phyloP scores from a whole-genome alignment of 2,329 filamentous ascomycete species.

The Aspergillus ochraceoroseus region DNA sequence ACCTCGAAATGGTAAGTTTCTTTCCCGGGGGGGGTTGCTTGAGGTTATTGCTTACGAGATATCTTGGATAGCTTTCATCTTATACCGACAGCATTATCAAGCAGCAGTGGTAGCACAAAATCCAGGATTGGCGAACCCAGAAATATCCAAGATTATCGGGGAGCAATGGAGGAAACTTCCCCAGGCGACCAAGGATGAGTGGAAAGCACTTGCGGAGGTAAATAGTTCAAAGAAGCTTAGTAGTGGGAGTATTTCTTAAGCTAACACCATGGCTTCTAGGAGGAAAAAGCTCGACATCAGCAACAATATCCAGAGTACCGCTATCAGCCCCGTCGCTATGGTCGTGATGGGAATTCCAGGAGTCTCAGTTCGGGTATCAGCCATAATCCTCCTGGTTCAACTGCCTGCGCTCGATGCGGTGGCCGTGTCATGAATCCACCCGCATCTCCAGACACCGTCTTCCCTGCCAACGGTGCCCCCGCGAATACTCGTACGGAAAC shows the following conservation, averaged over 20 bases:
- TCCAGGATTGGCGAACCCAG: constrained; percentile 87
- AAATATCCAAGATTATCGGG: constrained; percentile 96
- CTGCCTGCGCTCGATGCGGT: constrained; percentile 43
- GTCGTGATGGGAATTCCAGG: constrained; percentile 50
- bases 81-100: constrained; percentile 93
- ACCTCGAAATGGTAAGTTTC: constrained; percentile 62
- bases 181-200: constrained; percentile 70
- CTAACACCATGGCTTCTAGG: too few species aligned
- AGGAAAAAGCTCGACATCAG: constrained; percentile 86
- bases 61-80: constrained; percentile 99
- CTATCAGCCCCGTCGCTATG: constrained; percentile 75
- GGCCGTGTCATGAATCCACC: constrained; percentile 47
- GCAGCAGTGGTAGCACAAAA: constrained; percentile 72
- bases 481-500: constrained; percentile 32
- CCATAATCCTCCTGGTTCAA: constrained; percentile 36
- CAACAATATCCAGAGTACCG: constrained; percentile 89
- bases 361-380: constrained; percentile 33
- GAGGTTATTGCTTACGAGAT: too few species aligned
- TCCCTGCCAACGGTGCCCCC: constrained; percentile 33
- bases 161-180: constrained; percentile 80
- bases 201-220: constrained; percentile 84
- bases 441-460: constrained; percentile 40
- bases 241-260: neutral
- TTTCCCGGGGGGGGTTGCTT: constrained; percentile 54
- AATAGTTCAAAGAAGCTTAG: constrained; percentile 17